Evolutionary conservation across 1,139 yeast species (phyloP).

Genomic region (Nakaseomyces kungkrabaensis): DNA sequence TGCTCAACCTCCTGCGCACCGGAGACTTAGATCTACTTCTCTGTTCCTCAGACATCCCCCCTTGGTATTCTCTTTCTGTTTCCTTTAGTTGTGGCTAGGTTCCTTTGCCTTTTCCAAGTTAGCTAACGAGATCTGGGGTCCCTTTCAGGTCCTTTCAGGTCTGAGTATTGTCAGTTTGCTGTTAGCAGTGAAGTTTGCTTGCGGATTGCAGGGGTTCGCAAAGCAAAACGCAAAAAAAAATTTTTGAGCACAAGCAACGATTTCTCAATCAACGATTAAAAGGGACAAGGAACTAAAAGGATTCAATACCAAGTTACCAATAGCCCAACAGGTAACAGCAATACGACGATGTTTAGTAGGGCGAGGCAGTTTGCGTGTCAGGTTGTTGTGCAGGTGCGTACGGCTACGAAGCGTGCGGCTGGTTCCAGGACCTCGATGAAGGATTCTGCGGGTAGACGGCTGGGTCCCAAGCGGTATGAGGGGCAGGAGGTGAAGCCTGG

Average conservation of each 20-base stretch:
- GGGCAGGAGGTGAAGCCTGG: slow-evolving; percentile 57
- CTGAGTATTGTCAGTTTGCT: no score
- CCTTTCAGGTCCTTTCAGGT: no score
- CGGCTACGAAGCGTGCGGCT: slow-evolving; percentile 87
- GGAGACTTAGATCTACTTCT: slow-evolving; percentile 9
- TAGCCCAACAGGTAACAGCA: no score
- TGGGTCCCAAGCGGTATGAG: slow-evolving; percentile 84
- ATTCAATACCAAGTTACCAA: no score
- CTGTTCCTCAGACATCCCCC: slow-evolving; percentile 2
- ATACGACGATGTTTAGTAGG: background rate
- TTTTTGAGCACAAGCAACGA: slow-evolving; percentile 1
- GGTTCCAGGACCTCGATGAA: slow-evolving; percentile 90
- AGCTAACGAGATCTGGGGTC: no score
- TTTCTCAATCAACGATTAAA: no score
- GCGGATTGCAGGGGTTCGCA: background rate
- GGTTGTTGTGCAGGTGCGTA: slow-evolving; percentile 47
- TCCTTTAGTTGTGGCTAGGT: background rate
- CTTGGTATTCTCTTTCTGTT: no score
- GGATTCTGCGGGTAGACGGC: slow-evolving; percentile 90
- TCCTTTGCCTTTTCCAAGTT: no score
- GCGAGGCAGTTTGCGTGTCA: slow-evolving; percentile 2
- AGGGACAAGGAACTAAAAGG: no score
- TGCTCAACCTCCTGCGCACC: slow-evolving; percentile 4
- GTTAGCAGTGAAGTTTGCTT: no score
- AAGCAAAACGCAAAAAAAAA: background rate